Evolutionary conservation across 805 yeast species (phyloP), one percentile per base, ranked within the genome.

Genomic region (Helenozyma baotianmanensis): DNA sequence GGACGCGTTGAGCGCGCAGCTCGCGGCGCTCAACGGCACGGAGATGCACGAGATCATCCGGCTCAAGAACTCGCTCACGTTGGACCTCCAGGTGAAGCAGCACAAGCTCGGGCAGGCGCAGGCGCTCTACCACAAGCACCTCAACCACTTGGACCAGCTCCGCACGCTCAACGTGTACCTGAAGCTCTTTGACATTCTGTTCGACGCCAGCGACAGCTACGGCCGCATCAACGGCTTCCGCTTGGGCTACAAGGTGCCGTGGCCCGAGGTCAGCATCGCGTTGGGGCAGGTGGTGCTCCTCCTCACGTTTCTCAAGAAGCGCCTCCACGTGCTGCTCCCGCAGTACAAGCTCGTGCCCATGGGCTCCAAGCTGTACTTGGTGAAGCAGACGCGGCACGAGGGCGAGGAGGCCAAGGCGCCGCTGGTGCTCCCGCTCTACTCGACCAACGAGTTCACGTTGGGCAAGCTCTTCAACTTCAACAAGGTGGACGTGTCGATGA

Each of bases 181-280:
- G 40, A 90, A 82, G 43, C 76, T 87, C 0, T 92, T 90, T 55
- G 71, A 80, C 37, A 89, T 92, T 6, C 83, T 94, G 2, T 83
- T 80, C 42, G 86, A 84, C 40, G 42, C 47, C 8, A 38, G 50
- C 13, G 92, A 90, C 4, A 75, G 76, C 21, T 86, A 84, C 59
- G 96, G 94, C 0, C 81, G 92, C 1, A 90, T 89, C 21, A 89
- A 89, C 57, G 90, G 89, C 0, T 66, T 86, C 16, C 60, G 96
- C 36, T 54, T 90, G n/a, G 97, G 97, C 0, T 57, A 63, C 33
- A 73, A 70, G 39, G 84, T 89, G 0, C 82, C 94, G 2, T 87
- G 95, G 95, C 76, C 85, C 34, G 97, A 89, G 48, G 80, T 87
- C 26, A 89, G 88, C 52, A 92, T 94, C 2, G 96, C 95, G 0